Evolutionary conservation across 371 early-diverging fungal genomes (phyloP), one percentile per base, ranked within the genome.

Genomic region (Synchytrium microbalum): DNA sequence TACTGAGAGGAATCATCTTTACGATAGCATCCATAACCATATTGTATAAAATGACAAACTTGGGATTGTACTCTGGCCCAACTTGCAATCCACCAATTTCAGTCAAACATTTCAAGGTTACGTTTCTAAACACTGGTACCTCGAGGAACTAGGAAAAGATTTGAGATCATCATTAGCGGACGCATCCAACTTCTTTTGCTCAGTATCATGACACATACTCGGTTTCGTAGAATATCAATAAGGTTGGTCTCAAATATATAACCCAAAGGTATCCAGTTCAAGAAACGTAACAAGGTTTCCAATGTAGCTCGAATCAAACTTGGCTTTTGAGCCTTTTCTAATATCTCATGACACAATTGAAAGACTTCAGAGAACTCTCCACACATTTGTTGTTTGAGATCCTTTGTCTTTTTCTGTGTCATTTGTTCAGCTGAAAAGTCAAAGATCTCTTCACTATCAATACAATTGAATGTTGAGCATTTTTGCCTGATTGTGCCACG

Each of bases 361-460:
- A 95, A 98, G 70, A 99, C 93, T 64, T 93, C 90, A 51, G 92
- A 82, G 66, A 98, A 96, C 79, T 99, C 99, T 65, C 84, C 83
- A 64, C 91, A 90, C 90, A 99, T 90, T 60, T 96, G 95, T 53
- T 89, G 84, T 77, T 93, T 93, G 54, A 99, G 82, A 63, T 85
- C 89, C 71, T 87, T 86, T 25, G 92, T 88, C 76, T 96, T 97
- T 32, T 85, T 80, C 73, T 93, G 95, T 14, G 98, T 98, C 90
- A 99, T 92, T 75, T 93, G 91, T 77, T 96, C 99, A 61, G 93
- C 92, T 53, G 92, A 91, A 72, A 87, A 96, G 72, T 98, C 98
- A 76, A 98, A 99, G 66, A 99, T 92, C 73, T 99, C 97, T 77
- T 99, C 99, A 76, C 95, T 93, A 59, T 28, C 56, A 25, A 25